Evolutionary conservation across 306 rosid genomes (phyloP).

Genomic region (Prunus mongolica): DNA sequence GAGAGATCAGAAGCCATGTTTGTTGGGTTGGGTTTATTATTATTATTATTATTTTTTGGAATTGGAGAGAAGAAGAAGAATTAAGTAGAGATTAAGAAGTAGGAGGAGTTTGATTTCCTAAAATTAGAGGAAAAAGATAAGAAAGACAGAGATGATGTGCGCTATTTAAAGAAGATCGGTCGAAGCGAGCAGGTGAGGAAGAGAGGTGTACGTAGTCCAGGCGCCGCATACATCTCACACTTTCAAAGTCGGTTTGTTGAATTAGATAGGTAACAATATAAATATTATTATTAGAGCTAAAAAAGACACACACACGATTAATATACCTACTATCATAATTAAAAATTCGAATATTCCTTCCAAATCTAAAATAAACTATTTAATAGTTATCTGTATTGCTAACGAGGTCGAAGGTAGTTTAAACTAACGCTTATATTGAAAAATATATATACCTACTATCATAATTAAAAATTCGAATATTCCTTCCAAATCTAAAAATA

Average conservation of each 20-base stretch:
- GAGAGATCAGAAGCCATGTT: slow-evolving; percentile 72
- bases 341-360: too few species aligned
- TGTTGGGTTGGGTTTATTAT: not conserved
- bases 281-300: too few species aligned
- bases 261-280: not conserved
- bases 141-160: not conserved
- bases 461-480: too few species aligned
- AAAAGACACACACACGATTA: not conserved
- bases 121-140: not conserved
- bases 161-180: not conserved
- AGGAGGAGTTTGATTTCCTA: not conserved
- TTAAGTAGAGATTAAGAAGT: slow-evolving; percentile 4
- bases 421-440: too few species aligned
- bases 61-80: not conserved
- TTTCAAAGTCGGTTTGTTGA: not conserved
- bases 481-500: too few species aligned
- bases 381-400: too few species aligned
- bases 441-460: not conserved
- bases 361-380: too few species aligned
- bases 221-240: slow-evolving; percentile 17
- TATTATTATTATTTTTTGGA: not conserved
- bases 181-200: not conserved
- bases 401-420: too few species aligned
- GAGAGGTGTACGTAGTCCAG: not conserved
- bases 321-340: not conserved